Evolutionary conservation across 2,329 filamentous ascomycete genomes (phyloP).

Genomic region (Mycosphaerella arachidis): DNA sequence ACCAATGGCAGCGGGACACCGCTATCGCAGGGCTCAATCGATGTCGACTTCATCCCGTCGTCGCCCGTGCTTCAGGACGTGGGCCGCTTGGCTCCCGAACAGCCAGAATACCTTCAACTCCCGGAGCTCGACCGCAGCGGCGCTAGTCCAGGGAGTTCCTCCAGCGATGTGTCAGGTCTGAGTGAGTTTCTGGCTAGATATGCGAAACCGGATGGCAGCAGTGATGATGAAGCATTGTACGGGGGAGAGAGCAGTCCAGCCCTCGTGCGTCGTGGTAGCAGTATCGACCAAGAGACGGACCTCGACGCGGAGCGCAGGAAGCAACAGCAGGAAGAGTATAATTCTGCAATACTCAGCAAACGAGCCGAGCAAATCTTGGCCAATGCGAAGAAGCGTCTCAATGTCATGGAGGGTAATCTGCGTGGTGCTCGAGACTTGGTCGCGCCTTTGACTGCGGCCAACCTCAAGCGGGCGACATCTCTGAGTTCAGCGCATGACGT

Average conservation of each 20-base stretch:
- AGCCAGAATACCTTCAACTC: conserved; percentile 12
- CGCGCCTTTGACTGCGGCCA: conserved; percentile 35
- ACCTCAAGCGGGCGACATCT: conserved; percentile 36
- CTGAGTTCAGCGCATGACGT: conserved; percentile 22
- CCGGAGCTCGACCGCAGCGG: conserved; percentile 28
- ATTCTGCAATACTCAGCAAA: conserved; percentile 70
- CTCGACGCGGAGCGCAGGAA: conserved; percentile 30
- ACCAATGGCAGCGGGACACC: conserved; percentile 3
- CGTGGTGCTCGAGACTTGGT: conserved; percentile 60
- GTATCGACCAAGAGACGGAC: conserved; percentile 15
- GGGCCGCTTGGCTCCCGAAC: conserved; percentile 26
- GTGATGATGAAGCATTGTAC: conserved; percentile 20
- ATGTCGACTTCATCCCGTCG: conserved; percentile 20
- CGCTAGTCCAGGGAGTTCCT: conserved; percentile 33
- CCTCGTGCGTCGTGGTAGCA: conserved; percentile 2
- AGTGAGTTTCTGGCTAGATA: conserved; percentile 32
- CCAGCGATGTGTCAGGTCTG: conserved; percentile 41
- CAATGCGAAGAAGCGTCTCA: conserved; percentile 84
- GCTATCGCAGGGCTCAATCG: conserved; percentile 10
- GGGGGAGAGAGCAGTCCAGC: conserved; percentile 17
- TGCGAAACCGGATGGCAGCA: conserved; percentile 14
- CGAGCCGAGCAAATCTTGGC: conserved; percentile 86
- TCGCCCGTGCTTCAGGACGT: conserved; percentile 31
- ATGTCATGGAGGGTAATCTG: conserved; percentile 90
- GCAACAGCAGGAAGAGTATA: conserved; percentile 53